Evolutionary conservation across 305 asterid species (phyloP), one percentile per base, ranked within the genome.

Genomic region (Solanum hybrid): DNA sequence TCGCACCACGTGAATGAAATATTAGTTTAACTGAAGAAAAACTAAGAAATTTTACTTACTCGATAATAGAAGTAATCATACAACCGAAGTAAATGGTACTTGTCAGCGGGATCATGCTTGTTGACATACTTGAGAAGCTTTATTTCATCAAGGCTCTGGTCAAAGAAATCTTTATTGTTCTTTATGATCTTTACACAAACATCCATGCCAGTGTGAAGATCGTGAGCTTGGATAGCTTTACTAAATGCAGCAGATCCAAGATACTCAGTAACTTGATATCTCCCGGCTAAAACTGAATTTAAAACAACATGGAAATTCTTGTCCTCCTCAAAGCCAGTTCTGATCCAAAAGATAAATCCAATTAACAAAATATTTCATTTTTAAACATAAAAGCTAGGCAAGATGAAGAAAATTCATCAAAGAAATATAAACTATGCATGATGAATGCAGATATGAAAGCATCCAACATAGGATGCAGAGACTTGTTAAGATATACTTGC

Each of bases 201-300:
- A 94, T 97, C 99, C 98, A 96, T 95, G 94, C 98, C 98, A 89
- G 99, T 96, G 91, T 97, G 99, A 91, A 98, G 95, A 92, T 98
- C 99, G 87, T 98, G 99, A 42, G 99, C 99, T 96, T 98, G 99
- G 86, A 98, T 96, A 90, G 99, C 99, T 95, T 98, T 98, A 94
- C 99, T 98, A 90, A 98, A 98, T 91, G 99, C 99, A 86, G 99
- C 99, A 46, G 99, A 98, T 91, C 99, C 99, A 89, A 98, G 98
- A 95, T 97, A 98, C 93, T 98, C 99, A 10, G 99, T 98, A 89
- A 98, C 99, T 93, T 98, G 99, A 94, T 98, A 98, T 82, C 98
- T 96, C 46, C 99, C 99, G n/a, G 99, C 99, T 84, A 98, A 90
- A 46, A 98, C 98, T 4, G 99, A 97, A 94, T 97, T 97, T 89